phyloP scores from a whole-genome alignment of 164 flowering plant species.

The Euptelea pleiosperma region DNA sequence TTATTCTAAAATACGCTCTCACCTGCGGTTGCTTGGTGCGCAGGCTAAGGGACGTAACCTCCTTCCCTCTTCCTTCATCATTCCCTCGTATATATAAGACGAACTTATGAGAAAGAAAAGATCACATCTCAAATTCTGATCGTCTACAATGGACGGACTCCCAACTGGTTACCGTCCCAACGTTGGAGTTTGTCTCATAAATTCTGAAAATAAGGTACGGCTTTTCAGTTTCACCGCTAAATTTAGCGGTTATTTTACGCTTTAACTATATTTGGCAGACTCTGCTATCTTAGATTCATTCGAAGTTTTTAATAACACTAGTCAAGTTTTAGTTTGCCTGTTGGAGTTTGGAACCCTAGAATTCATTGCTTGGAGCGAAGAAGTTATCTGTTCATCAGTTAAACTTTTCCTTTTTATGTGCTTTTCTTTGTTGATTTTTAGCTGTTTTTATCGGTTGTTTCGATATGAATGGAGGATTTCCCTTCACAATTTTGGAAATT shows the following conservation, averaged over 20 bases:
- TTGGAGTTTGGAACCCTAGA: not conserved
- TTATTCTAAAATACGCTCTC: no score
- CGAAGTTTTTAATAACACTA: not conserved
- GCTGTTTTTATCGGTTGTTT: no score
- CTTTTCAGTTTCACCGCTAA: no score
- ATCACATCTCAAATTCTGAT: not conserved
- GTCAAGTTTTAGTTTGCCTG: not conserved
- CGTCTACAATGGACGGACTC: conserved; percentile 70
- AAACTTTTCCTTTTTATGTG: no score
- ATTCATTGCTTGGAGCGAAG: no score
- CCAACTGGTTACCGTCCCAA: conserved; percentile 91
- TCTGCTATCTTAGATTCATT: not conserved
- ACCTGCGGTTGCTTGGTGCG: no score
- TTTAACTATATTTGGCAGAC: not conserved
- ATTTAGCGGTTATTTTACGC: no score
- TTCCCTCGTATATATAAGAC: conserved; percentile 1
- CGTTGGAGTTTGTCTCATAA: conserved; percentile 88
- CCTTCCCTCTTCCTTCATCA: conserved; percentile 2
- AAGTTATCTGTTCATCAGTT: no score
- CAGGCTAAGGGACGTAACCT: conserved; percentile 6
- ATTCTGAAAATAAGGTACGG: conserved; percentile 72
- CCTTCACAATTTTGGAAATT: no score
- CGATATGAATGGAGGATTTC: no score
- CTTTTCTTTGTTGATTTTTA: no score
- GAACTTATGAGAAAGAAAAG: no score